These are phyloP conservation scores for Fusarium coffeatum DNA, from an alignment of 2,329 filamentous ascomycete species.

Conservation along the genomic window DNA sequence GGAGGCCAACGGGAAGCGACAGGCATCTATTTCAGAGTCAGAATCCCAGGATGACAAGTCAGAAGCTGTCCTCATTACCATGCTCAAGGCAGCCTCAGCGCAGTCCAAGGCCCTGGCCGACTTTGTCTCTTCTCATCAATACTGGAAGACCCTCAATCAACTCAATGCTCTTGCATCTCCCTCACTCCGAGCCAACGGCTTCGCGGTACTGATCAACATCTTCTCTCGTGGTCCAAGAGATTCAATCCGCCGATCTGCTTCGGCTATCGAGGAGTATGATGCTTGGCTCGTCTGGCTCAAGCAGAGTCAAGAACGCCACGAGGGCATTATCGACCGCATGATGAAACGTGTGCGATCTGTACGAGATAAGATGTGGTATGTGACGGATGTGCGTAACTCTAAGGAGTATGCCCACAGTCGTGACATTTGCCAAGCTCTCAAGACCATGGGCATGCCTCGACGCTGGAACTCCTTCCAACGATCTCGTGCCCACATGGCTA, in stretches of 20 bases:
- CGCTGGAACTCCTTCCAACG: constrained; percentile 65
- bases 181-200: constrained; percentile 73
- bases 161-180: constrained; percentile 71
- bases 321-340: constrained; percentile 78
- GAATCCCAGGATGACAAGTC: constrained; percentile 53
- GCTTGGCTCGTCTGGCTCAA: constrained; percentile 87
- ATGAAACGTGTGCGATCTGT: constrained; percentile 79
- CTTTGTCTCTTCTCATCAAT: constrained; percentile 85
- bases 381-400: constrained; percentile 91
- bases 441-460: constrained; percentile 83
- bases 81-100: constrained; percentile 80
- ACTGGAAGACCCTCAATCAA: constrained; percentile 84
- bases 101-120: constrained; percentile 83
- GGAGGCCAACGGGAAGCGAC: constrained; percentile 21
- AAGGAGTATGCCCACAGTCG: constrained; percentile 87
- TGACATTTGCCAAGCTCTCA: constrained; percentile 86
- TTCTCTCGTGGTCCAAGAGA: constrained; percentile 78
- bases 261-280: constrained; percentile 81
- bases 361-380: constrained; percentile 98
- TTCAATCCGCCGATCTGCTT: constrained; percentile 74
- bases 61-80: constrained; percentile 71
- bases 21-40: constrained; percentile 13
- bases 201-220: constrained; percentile 77
- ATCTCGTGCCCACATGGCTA: constrained; percentile 60
- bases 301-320: constrained; percentile 82